These are phyloP conservation scores for Uronychia binucleata DNA, from an alignment of 73 alveolate genomes.

Conservation along the genomic window DNA sequence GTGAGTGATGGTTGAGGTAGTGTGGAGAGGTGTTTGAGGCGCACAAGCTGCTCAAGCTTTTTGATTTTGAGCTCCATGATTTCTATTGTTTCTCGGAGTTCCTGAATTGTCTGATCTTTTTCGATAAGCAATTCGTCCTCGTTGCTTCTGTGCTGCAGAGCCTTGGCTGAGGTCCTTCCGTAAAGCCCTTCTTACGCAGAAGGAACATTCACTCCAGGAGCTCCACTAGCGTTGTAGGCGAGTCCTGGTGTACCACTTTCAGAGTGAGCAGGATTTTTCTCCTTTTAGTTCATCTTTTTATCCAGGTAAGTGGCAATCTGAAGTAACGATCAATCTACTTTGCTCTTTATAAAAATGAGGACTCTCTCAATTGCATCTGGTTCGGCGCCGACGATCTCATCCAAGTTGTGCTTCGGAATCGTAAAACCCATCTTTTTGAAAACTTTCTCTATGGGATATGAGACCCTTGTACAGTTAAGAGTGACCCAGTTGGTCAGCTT, in stretches of 20 bases:
- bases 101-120: constrained; percentile 66
- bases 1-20: too few species aligned
- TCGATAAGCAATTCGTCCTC: constrained; percentile 53
- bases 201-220: not conserved
- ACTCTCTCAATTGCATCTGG: constrained; percentile 37
- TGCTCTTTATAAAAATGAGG: not conserved
- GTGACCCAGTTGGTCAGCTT: constrained; percentile 88
- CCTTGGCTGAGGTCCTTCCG: not conserved
- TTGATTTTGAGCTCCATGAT: constrained; percentile 72
- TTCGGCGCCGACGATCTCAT: constrained; percentile 4
- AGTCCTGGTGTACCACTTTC: not conserved
- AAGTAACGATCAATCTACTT: not conserved
- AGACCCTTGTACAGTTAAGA: constrained; percentile 22
- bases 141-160: not conserved
- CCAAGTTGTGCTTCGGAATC: constrained; percentile 9
- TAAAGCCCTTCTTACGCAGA: not conserved
- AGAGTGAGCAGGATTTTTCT: too few species aligned
- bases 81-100: constrained; percentile 78
- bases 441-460: not conserved
- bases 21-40: constrained; percentile 72
- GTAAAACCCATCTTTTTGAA: constrained; percentile 14
- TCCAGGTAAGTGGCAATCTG: not conserved
- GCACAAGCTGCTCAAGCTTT: constrained; percentile 71
- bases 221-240: too few species aligned
- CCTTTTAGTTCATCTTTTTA: too few species aligned